Evolutionary conservation across 1,284 basidiomycete genomes (phyloP), one percentile per base, ranked within the genome.

Genomic region (Clitocybe nebularis): DNA sequence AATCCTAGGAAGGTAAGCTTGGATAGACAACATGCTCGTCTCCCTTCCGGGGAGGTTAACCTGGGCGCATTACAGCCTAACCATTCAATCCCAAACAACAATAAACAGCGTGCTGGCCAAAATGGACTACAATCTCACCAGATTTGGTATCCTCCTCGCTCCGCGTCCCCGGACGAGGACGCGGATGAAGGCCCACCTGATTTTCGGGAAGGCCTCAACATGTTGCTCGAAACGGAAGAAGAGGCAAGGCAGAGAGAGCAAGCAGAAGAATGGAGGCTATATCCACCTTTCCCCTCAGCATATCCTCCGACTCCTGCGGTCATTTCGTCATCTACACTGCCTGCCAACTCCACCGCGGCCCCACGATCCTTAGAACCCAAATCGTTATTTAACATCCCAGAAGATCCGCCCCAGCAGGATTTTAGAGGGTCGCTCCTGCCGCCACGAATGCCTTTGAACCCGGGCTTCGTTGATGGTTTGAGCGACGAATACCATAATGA

Each of bases 361-460:
- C 13, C 36, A 29, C n/a, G n/a, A n/a, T n/a, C n/a, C n/a, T n/a
- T n/a, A n/a, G 22, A 34, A 21, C 24, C 45, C n/a, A 17, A 39
- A 17, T 24, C 43, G 7, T 26, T 50, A 23, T 44, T 48, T 20
- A 41, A 48, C 24, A 45, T 51, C 14, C 23, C 52, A 14, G 53
- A 51, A 45, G 47, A 57, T 45, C n/a, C 41, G n/a, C 38, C 54
- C 29, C 56, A 61, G 54, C 74, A 74, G 81, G 79, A 63, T 72
- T 75, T 74, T 72, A 62, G 52, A 41, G 58, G 59, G 75, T 79
- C 73, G 81, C 79, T 82, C 80, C 71, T 69, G 75, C 72, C 65
- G 58, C 73, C 66, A 61, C 75, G 69, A 73, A 72, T 76, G 71
- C 71, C 69, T 36, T 58, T 61, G 60, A 71, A 74, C 71, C 73